Conservation (phyloP, 768 basidiomycete species). For the Filobasidium wieringae region DNA sequence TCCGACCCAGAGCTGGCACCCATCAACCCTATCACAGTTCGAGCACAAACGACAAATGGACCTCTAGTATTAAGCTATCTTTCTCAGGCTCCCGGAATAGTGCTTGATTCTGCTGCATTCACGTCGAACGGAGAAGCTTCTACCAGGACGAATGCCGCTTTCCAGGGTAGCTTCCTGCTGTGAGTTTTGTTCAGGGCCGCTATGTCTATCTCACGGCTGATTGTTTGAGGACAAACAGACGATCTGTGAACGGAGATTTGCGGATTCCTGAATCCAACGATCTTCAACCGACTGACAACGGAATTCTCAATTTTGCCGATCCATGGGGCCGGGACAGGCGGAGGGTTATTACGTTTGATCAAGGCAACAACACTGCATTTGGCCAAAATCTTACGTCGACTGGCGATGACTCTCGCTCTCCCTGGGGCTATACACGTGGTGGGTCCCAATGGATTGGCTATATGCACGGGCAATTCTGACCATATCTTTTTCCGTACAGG, state of each 20-base stretch:
- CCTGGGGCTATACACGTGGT: slow-evolving; percentile 1
- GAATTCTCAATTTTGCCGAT: slow-evolving; percentile 10
- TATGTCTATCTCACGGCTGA: not conserved
- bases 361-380: not conserved
- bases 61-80: slow-evolving; percentile 23
- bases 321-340: slow-evolving; percentile 17
- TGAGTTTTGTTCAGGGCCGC: not conserved
- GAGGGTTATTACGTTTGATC: slow-evolving; percentile 14
- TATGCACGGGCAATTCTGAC: not conserved
- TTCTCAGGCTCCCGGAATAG: slow-evolving; percentile 22
- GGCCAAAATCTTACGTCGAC: not conserved
- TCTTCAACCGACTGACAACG: slow-evolving; percentile 1
- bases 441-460: not conserved
- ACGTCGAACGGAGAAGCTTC: slow-evolving; percentile 26
- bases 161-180: slow-evolving; percentile 29
- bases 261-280: slow-evolving; percentile 9
- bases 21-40: slow-evolving; percentile 21
- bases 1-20: slow-evolving; percentile 4
- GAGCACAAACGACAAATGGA: slow-evolving; percentile 27
- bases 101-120: slow-evolving; percentile 18
- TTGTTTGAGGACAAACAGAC: slow-evolving; percentile 21
- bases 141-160: slow-evolving; percentile 26
- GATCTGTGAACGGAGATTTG: slow-evolving; percentile 14
- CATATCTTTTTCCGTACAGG: not conserved
- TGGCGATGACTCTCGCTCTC: not conserved